phyloP scores from a whole-genome alignment of 352 stramenopile species.

The Globisporangium paddicum region DNA sequence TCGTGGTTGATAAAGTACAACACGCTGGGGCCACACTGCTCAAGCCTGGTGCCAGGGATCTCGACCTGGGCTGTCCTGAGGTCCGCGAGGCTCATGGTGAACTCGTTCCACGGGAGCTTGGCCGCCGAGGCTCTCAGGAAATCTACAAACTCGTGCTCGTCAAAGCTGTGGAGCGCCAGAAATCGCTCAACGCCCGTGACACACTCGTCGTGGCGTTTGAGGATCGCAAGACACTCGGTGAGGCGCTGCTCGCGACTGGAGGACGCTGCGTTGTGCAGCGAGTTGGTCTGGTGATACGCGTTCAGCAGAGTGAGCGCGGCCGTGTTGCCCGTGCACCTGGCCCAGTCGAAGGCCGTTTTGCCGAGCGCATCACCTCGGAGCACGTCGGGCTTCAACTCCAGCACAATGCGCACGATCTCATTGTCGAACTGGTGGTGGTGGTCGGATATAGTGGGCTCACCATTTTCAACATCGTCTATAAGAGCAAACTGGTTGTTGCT shows the following conservation, averaged over 20 bases:
- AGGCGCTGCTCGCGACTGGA: slow-evolving; percentile 31
- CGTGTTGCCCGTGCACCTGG: slow-evolving; percentile 38
- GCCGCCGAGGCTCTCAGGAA: slow-evolving; percentile 21
- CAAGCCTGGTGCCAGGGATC: neutral
- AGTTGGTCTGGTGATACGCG: slow-evolving; percentile 24
- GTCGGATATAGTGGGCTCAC: neutral
- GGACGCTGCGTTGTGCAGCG: slow-evolving; percentile 28
- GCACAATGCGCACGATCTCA: slow-evolving; percentile 34
- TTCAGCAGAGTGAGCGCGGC: slow-evolving; percentile 31
- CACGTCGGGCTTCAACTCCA: slow-evolving; percentile 38
- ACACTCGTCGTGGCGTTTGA: slow-evolving; percentile 30
- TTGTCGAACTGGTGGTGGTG: slow-evolving; percentile 36
- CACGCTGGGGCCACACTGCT: slow-evolving; percentile 1
- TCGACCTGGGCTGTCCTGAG: slow-evolving; percentile 10
- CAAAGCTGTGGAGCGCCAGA: slow-evolving; percentile 32
- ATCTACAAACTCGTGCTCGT: slow-evolving; percentile 29
- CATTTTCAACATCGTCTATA: neutral
- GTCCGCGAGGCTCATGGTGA: slow-evolving; percentile 17
- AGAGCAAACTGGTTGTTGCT: neutral
- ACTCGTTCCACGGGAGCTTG: slow-evolving; percentile 19
- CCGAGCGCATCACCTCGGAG: slow-evolving; percentile 32
- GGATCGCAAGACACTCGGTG: slow-evolving; percentile 28
- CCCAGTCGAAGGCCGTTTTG: slow-evolving; percentile 71
- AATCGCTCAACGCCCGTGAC: slow-evolving; percentile 21
- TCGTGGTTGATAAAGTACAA: slow-evolving; percentile 50